A percentile compares a stretch with the other conserved stretches of the same genome.
These are phyloP conservation scores for Tetrapisispora namnaoensis DNA, from an alignment of 805 yeast species.

Conservation along the genomic window DNA sequence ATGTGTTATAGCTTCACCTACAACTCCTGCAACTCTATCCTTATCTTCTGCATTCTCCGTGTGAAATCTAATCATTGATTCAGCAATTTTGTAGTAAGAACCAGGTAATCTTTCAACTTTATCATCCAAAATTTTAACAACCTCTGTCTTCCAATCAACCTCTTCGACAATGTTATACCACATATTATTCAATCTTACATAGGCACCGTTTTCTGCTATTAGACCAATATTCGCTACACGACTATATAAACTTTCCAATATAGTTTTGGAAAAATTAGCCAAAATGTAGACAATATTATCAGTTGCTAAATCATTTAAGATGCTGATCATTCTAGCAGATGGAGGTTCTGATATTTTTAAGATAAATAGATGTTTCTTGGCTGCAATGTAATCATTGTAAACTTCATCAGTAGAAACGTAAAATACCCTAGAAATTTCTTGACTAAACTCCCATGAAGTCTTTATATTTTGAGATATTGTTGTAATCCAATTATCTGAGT, in stretches of 20 bases:
- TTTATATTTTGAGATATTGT: constrained; percentile 45
- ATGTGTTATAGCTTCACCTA: constrained; percentile 81
- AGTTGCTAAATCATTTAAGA: constrained; percentile 54
- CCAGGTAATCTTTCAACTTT: constrained; percentile 72
- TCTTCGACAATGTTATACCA: constrained; percentile 61
- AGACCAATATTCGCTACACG: constrained; percentile 65
- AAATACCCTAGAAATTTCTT: constrained; percentile 30
- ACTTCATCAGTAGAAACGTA: constrained; percentile 26
- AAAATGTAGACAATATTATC: constrained; percentile 61
- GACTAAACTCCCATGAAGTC: constrained; percentile 42
- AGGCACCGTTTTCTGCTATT: constrained; percentile 87
- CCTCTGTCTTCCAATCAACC: constrained; percentile 33
- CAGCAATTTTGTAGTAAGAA: constrained; percentile 59
- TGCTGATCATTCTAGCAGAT: constrained; percentile 46
- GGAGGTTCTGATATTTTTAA: constrained; percentile 45
- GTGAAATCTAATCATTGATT: constrained; percentile 66
- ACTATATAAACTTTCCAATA: constrained; percentile 58
- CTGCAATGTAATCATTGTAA: constrained; percentile 20
- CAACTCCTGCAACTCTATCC: constrained; percentile 54
- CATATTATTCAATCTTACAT: constrained; percentile 43
- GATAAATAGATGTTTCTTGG: constrained; percentile 36
- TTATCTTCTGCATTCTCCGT: constrained; percentile 56
- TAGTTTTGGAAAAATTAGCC: constrained; percentile 52
- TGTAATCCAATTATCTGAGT: constrained; percentile 66
- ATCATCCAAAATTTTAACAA: constrained; percentile 26